Evolutionary conservation across 2,329 filamentous ascomycete genomes (phyloP).

Genomic region (Ophiostoma quercus): DNA sequence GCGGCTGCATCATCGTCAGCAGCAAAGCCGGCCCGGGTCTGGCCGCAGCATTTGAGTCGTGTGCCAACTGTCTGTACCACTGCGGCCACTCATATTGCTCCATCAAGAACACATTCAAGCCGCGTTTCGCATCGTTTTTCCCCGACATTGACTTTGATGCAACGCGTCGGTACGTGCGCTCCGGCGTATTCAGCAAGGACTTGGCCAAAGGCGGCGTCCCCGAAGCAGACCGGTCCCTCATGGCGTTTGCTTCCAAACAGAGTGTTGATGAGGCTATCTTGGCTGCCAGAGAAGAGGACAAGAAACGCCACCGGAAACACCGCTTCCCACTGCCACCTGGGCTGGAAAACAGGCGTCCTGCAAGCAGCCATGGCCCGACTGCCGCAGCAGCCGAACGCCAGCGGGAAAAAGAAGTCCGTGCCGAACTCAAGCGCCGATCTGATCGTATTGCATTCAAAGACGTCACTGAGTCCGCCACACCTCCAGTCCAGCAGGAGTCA

Average conservation of each 20-base stretch:
- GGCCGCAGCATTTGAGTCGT: constrained; percentile 26
- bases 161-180: constrained; percentile 12
- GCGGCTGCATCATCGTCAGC: constrained; percentile 31
- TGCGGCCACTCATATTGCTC: constrained; percentile 28
- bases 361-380: not conserved
- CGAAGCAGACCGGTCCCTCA: not conserved
- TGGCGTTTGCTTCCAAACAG: not conserved
- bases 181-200: not conserved
- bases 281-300: not conserved
- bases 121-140: constrained; percentile 22
- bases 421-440: constrained; percentile 21
- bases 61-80: constrained; percentile 34
- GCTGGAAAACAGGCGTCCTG: not conserved
- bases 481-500: not conserved
- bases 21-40: constrained; percentile 20
- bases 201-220: not conserved
- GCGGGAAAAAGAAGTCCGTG: not conserved
- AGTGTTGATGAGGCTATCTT: not conserved
- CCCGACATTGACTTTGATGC: constrained; percentile 20
- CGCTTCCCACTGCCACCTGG: not conserved
- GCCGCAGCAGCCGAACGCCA: not conserved
- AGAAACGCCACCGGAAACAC: not conserved
- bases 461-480: not conserved
- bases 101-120: constrained; percentile 23
- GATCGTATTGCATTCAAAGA: constrained; percentile 23